A percentile compares a stretch with the other conserved stretches of the same genome.
These are phyloP conservation scores for Collybiopsis confluens DNA, from an alignment of 768 basidiomycete species.

Conservation along the genomic window DNA sequence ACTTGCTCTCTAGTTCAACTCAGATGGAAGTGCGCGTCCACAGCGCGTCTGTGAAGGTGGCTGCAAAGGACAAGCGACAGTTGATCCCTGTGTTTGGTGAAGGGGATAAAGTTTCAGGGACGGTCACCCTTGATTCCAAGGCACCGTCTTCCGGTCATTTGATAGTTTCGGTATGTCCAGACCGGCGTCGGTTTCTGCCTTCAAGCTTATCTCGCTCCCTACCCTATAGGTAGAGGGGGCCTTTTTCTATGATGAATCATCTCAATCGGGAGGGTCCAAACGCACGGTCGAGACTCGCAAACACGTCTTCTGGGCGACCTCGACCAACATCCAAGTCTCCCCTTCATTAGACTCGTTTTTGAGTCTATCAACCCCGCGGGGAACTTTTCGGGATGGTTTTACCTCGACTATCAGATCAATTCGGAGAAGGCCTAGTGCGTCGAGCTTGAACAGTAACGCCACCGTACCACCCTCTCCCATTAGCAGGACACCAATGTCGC, in stretches of 20 bases:
- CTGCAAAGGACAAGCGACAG: slow-evolving; percentile 26
- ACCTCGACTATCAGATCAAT: slow-evolving; percentile 8
- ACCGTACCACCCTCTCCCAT: slow-evolving; percentile 26
- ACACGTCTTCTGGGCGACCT: slow-evolving; percentile 49
- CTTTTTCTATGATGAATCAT: slow-evolving; percentile 39
- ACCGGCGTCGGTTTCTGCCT: neutral
- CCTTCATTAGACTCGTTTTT: slow-evolving; percentile 22
- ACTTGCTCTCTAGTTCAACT: slow-evolving; percentile 34
- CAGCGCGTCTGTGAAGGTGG: slow-evolving; percentile 57
- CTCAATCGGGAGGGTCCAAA: slow-evolving; percentile 20
- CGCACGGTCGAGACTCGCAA: slow-evolving; percentile 23
- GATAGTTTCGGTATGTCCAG: slow-evolving; percentile 44
- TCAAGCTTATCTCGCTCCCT: neutral
- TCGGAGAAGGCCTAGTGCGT: slow-evolving; percentile 39
- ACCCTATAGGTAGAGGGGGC: slow-evolving; percentile 54
- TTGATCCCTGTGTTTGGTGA: slow-evolving; percentile 55
- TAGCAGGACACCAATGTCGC: neutral
- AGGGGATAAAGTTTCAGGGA: slow-evolving; percentile 57
- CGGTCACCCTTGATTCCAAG: slow-evolving; percentile 50
- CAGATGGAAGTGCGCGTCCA: slow-evolving; percentile 59
- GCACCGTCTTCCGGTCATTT: slow-evolving; percentile 53
- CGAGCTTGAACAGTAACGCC: slow-evolving; percentile 30
- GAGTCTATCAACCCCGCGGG: slow-evolving; percentile 25
- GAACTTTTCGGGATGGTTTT: slow-evolving; percentile 40
- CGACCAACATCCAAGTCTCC: slow-evolving; percentile 38